Base-by-base conservation (phyloP, 768 basidiomycete species). In the Termitomyces sp. region DNA sequence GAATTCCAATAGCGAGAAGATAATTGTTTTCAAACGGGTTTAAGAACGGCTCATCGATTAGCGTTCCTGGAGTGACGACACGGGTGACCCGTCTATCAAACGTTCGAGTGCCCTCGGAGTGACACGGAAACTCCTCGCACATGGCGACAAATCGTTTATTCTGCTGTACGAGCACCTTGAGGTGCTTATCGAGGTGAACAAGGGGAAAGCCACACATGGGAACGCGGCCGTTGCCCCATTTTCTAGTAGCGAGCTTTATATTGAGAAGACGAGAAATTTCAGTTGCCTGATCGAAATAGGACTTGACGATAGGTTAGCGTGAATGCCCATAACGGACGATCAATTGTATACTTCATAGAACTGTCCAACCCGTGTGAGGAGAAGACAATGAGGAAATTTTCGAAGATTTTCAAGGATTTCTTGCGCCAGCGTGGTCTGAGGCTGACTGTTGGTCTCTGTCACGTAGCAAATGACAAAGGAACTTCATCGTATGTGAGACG, bases 161-260 rank as follows among this genome's bases (percentile, higher is more conserved):
- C 61, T 88, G 82, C 69, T 93, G 89, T 6, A 98, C 88, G 37
- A 98, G 77, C 18, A 86, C 77, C 71, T 93, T 95, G 68, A 97
- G 81, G 72, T 95, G 80, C 68, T 89, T 93, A 75, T 93, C 88
- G 41, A 96, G 80, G 63, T 95, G 90, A 62, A 81, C 69, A 27
- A 94, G 73, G 0, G 95, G 95, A 72, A 98, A 98, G 20, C 95
- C 95, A 67, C 91, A 91, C 88, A 98, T 96, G 11, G 82, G 79
- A 45, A 93, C 78, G 44, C 81, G 80, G 16, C 80, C 75, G 18
- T 82, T 85, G 61, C 82, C 82, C 91, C 89, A 92, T 66, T 82
- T 82, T 59, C 87, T 82, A 59, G 84, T 82, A 2, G 93, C 88
- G 24, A 95, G 76, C 65, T 93, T 95, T 73, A 96, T 94, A 64